Base-by-base conservation (phyloP, 345 rosid species). In the Gossypium stocksii region DNA sequence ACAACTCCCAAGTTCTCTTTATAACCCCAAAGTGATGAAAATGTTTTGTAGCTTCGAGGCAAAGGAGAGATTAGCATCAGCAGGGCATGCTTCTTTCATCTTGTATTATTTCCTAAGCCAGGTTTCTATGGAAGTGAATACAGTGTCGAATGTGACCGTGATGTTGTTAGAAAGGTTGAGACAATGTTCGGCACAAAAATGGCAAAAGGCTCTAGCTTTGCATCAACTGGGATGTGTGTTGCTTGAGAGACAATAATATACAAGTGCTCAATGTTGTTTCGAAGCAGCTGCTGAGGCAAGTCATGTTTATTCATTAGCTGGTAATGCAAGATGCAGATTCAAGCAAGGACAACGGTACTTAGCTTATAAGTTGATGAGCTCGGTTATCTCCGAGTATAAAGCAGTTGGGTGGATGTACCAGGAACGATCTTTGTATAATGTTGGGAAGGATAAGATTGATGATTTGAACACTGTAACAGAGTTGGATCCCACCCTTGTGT, bases 371-470 rank as follows among this genome's bases (percentile, higher is more conserved):
- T 63, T 89, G 78, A 85, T 90, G 85, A 89, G 83, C 73, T 87
- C 91, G 1, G 77, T 94, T 70, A 82, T 88, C 45, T 85, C 90
- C 2, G 88, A 81, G 75, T 49, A 86, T 79, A 82, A 74, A 11
- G 90, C 93, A 44, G 79, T 85, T 16, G 98, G 96, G 9, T 94
- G 98, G 98, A 87, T 94, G 91, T 84, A 88, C 79, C 97, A 94
- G 81, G 96, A 94, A 80, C 85, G 97, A 77, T 88, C 98, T 19
- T 58, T 94, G 79, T 94, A 92, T 73, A 87, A 97, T 73, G 78
- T 70, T 34, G 97, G 96, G 72, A 87, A 82, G 77, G 98, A 94
- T 80, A 94, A 82, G 84, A 45, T 87, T 73, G 71, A 79, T 67
- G 98, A 94, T 84, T 78, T 94, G 83, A 82, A 77, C 29, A 81